Evolutionary conservation across 805 yeast genomes (phyloP).

Genomic region (Vanderwaltozyma polyspora): DNA sequence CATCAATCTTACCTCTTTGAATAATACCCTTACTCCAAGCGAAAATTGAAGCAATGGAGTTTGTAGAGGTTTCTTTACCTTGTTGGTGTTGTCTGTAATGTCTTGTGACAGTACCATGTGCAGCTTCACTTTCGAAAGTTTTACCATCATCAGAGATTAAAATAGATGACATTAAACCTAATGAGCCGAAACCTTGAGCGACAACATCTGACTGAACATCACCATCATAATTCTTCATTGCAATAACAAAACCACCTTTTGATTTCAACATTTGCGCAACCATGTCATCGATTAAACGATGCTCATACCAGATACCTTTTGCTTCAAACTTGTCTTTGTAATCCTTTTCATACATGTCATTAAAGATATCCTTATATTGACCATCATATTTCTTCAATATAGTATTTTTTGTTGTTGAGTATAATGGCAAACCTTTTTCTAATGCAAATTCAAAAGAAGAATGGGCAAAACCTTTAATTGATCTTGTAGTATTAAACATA

Average conservation of each 20-base stretch:
- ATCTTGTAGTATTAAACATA: conserved; percentile 93
- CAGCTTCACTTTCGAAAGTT: conserved; percentile 93
- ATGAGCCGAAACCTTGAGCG: conserved; percentile 95
- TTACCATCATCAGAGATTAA: conserved; percentile 93
- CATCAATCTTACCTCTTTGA: conserved; percentile 85
- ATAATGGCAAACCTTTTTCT: conserved; percentile 65
- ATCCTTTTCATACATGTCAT: conserved; percentile 57
- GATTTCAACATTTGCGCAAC: conserved; percentile 98
- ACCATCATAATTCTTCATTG: conserved; percentile 96
- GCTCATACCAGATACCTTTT: conserved; percentile 90
- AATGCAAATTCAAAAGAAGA: conserved; percentile 84
- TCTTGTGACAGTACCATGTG: conserved; percentile 98
- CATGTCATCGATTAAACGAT: conserved; percentile 94
- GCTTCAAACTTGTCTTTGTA: conserved; percentile 65
- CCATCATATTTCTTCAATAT: conserved; percentile 92
- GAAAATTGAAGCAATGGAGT: conserved; percentile 92
- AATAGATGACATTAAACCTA: conserved; percentile 96
- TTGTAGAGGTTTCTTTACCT: conserved; percentile 94
- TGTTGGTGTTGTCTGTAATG: conserved; percentile 93
- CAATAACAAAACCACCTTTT: conserved; percentile 88
- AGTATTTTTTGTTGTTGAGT: conserved; percentile 87
- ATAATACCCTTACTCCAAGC: conserved; percentile 94
- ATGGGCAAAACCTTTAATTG: conserved; percentile 84
- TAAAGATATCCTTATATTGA: conserved; percentile 87
- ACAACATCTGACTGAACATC: conserved; percentile 95